These are phyloP conservation scores for Pythium aquatile DNA, from an alignment of 352 stramenopile species.

Conservation along the genomic window DNA sequence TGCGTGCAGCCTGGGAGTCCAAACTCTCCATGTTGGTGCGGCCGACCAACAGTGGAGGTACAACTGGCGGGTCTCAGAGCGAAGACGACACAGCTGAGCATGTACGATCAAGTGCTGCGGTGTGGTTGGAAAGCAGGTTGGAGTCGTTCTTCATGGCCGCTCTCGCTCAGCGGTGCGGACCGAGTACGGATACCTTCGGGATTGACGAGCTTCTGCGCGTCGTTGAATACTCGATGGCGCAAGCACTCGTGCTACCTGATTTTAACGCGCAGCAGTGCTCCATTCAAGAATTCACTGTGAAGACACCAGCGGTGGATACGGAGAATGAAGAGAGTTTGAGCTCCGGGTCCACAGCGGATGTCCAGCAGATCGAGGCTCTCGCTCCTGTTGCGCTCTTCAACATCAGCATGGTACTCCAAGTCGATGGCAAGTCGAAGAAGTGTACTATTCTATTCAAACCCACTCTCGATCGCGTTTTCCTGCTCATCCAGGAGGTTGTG, in stretches of 20 bases:
- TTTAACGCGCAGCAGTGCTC: conserved; percentile 17
- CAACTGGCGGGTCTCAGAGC: neutral
- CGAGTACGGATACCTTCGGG: conserved; percentile 6
- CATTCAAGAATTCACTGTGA: conserved; percentile 11
- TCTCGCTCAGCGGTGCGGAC: conserved; percentile 13
- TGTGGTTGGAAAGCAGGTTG: conserved; percentile 28
- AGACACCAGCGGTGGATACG: neutral
- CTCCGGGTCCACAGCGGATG: neutral
- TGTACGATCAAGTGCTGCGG: conserved; percentile 14
- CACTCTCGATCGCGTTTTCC: conserved; percentile 29
- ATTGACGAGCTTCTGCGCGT: conserved; percentile 22
- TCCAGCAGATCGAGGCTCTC: conserved; percentile 20
- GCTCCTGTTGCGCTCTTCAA: conserved; percentile 23
- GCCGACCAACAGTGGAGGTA: neutral
- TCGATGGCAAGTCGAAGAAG: conserved; percentile 9
- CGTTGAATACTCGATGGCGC: conserved; percentile 12
- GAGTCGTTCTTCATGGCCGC: conserved; percentile 21
- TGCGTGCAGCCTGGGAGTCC: conserved; percentile 37
- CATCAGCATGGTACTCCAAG: conserved; percentile 17
- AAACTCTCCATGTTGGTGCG: conserved; percentile 28
- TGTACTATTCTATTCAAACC: conserved; percentile 40
- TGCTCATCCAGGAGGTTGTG: conserved; percentile 32
- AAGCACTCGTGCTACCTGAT: conserved; percentile 23
- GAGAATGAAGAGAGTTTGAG: conserved; percentile 6
- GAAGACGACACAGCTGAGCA: conserved; percentile 2